These are phyloP conservation scores for Phascolomyces articulosus DNA, from an alignment of 371 early-diverging fungal species.

Conservation along the genomic window DNA sequence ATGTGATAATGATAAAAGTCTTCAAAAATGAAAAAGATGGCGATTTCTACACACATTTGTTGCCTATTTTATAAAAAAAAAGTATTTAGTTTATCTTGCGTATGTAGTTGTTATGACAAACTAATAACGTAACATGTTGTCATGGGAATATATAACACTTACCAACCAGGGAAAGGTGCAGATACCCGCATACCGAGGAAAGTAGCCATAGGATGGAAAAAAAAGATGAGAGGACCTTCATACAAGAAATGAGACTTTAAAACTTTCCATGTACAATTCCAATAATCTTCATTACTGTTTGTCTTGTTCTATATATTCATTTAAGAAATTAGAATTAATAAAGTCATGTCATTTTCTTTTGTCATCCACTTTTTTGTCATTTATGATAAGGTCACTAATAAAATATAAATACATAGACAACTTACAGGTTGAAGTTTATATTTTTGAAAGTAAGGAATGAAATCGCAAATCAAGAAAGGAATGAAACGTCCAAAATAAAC, in stretches of 20 bases:
- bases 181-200: constrained; percentile 82
- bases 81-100: neutral
- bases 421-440: constrained; percentile 37
- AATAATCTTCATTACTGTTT: constrained; percentile 67
- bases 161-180: constrained; percentile 85
- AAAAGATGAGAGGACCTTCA: constrained; percentile 85
- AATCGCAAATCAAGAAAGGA: constrained; percentile 68
- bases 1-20: constrained; percentile 82
- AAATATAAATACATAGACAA: constrained; percentile 2
- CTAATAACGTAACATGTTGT: too few relatives aligned
- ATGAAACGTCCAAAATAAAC: constrained; percentile 81
- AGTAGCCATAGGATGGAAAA: constrained; percentile 84
- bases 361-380: neutral
- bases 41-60: constrained; percentile 50
- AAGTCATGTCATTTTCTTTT: too few relatives aligned
- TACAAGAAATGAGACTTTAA: constrained; percentile 75
- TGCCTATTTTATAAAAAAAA: constrained; percentile 18
- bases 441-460: constrained; percentile 27
- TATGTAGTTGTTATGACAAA: too few relatives aligned
- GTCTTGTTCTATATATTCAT: constrained; percentile 56
- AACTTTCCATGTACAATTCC: constrained; percentile 77
- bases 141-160: constrained; percentile 26
- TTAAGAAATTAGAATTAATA: too few relatives aligned
- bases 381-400: neutral
- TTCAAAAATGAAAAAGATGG: constrained; percentile 82